phyloP scores from a whole-genome alignment of 768 basidiomycete genomes.

The Collybia mongolica region DNA sequence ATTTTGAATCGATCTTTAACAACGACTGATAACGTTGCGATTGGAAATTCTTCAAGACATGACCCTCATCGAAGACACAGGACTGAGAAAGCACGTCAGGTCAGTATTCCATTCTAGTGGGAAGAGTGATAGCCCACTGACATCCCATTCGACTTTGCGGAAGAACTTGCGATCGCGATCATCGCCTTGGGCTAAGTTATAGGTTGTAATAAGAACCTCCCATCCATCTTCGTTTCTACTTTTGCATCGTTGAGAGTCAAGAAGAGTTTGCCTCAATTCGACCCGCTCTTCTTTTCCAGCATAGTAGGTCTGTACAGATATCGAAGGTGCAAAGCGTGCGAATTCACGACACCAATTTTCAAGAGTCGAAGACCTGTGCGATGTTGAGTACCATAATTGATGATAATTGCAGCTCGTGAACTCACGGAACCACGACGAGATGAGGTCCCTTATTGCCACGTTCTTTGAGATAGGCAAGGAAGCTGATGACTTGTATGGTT shows the following conservation, averaged over 20 bases:
- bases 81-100: constrained; percentile 47
- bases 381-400: constrained; percentile 6
- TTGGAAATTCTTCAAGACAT: constrained; percentile 95
- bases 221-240: constrained; percentile 60
- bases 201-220: constrained; percentile 96
- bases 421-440: constrained; percentile 93
- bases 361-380: constrained; percentile 81
- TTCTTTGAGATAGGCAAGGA: constrained; percentile 87
- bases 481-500: constrained; percentile 98
- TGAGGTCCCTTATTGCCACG: constrained; percentile 80
- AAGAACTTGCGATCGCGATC: constrained; percentile 93
- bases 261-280: constrained; percentile 67
- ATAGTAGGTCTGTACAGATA: constrained; percentile 90
- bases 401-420: constrained; percentile 13
- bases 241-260: constrained; percentile 52
- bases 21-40: constrained; percentile 94
- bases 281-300: constrained; percentile 87
- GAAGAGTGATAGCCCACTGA: constrained; percentile 38
- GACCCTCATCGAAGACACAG: constrained; percentile 96
- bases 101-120: background rate
- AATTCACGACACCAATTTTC: constrained; percentile 99
- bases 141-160: constrained; percentile 88
- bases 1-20: constrained; percentile 79
- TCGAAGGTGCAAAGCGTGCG: constrained; percentile 80
- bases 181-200: constrained; percentile 90